A percentile compares a stretch with the other conserved stretches of the same genome.
phyloP scores from a whole-genome alignment of 2,329 filamentous ascomycete genomes.

The Teratosphaeria zuluensis region DNA sequence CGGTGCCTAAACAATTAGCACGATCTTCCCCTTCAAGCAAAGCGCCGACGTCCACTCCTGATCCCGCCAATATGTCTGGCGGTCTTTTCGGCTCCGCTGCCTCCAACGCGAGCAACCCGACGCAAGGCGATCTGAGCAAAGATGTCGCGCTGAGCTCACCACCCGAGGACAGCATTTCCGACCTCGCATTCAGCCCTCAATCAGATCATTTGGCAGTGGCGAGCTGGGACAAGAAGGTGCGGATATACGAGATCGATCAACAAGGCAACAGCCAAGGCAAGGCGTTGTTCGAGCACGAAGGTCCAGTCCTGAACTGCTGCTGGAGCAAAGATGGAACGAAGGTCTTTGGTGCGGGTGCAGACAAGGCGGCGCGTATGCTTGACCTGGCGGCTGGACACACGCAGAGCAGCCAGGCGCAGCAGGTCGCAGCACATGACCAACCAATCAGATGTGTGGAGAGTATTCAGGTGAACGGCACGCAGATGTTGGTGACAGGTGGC shows the following conservation, averaged over 20 bases:
- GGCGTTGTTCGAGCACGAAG: slow-evolving; percentile 76
- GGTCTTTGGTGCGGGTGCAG: slow-evolving; percentile 75
- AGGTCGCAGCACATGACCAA: slow-evolving; percentile 77
- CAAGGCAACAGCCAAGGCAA: slow-evolving; percentile 75
- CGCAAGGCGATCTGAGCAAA: slow-evolving; percentile 81
- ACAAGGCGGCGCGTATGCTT: slow-evolving; percentile 82
- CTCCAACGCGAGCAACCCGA: slow-evolving; percentile 50
- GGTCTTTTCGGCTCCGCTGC: slow-evolving; percentile 46
- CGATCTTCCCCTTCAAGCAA: slow-evolving; percentile 38
- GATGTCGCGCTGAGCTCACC: slow-evolving; percentile 71
- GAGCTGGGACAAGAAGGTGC: slow-evolving; percentile 97
- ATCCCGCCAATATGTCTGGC: slow-evolving; percentile 46
- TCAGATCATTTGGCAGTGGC: slow-evolving; percentile 77
- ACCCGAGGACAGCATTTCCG: slow-evolving; percentile 82
- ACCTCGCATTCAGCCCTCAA: slow-evolving; percentile 69
- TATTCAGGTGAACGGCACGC: slow-evolving; percentile 50
- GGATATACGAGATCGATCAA: slow-evolving; percentile 81
- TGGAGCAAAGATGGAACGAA: slow-evolving; percentile 94
- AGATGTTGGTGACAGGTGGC: slow-evolving; percentile 83
- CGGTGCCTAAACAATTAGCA: slow-evolving; percentile 37
- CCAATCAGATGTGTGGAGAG: slow-evolving; percentile 68
- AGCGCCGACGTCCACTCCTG: slow-evolving; percentile 52
- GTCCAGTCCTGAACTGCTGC: slow-evolving; percentile 71
- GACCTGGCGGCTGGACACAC: slow-evolving; percentile 56
- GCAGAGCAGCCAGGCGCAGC: slow-evolving; percentile 27